Evolutionary conservation across 768 basidiomycete genomes (phyloP), one percentile per base, ranked within the genome.

Genomic region (Hypholoma sublateritium): DNA sequence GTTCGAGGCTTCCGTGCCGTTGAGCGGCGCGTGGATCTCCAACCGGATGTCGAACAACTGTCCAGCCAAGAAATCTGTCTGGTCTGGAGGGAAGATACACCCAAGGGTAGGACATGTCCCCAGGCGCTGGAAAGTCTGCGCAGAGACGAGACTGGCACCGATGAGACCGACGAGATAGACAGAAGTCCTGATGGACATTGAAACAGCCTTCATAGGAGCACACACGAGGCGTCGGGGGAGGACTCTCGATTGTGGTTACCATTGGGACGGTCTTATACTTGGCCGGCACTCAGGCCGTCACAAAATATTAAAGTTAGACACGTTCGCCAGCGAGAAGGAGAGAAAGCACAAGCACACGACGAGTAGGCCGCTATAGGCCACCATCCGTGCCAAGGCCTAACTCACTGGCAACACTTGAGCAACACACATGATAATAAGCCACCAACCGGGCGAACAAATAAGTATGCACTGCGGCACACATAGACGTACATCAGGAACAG

Each of bases 41-140:
- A 77, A 61, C 12, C 76, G 72, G 53, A 78, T 70, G 53, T 77
- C 77, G 59, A 77, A 78, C 32, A 74, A 65, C 58, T 77, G 76
- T 16, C 76, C 76, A 36, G 73, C 67, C 24, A 75, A 64, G 64
- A 78, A 78, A 50, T 77, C 75, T 35, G 73, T 74, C 53, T 76
- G 77, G 61, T 78, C 76, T 19, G 77, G 77, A 22, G 76, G 77
- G 55, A 78, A 74, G 14, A 77, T 64, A 47, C 76, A 77, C 36
- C 76, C 76, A 12, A 78, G 66, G 21, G 65, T 74, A 1, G 76
- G 75, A 53, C 77, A 78, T 36, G 70, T 62, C 8, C 77, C 76
- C 14, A 78, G 72, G 24, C 77, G 70, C 59, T 70, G 67, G 67
- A 71, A 77, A 28, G 72, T 72, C 54, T 78, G 76, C 6, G 72